These are phyloP conservation scores for Mortierella sp. DNA, from an alignment of 371 early-diverging fungal genomes.

Conservation along the genomic window DNA sequence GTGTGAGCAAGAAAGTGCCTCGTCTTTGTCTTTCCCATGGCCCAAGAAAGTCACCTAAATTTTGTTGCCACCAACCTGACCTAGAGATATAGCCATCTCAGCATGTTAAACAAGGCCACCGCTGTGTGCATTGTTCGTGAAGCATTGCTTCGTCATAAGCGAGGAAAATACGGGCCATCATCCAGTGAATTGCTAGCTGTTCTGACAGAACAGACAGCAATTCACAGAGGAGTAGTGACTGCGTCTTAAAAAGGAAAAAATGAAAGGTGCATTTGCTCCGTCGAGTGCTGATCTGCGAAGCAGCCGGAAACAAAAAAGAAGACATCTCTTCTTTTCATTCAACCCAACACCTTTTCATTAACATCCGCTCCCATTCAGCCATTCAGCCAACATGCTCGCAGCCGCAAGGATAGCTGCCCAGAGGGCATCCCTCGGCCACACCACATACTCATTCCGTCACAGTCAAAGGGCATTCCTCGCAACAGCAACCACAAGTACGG, in stretches of 20 bases:
- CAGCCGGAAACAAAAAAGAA: not conserved
- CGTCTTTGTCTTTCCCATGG: not conserved
- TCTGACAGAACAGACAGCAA: too few species aligned
- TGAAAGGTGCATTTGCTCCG: not conserved
- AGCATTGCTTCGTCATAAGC: too few species aligned
- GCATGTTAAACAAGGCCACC: not conserved
- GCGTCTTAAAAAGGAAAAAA: constrained; percentile 5
- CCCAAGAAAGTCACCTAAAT: not conserved
- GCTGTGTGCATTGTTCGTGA: too few species aligned
- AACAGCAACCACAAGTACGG: constrained; percentile 28
- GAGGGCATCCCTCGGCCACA: constrained; percentile 22
- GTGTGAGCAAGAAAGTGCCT: not conserved
- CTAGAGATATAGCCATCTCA: too few species aligned
- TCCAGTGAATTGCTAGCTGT: too few species aligned
- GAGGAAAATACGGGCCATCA: too few species aligned
- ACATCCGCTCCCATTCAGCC: not conserved
- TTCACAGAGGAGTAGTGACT: too few species aligned
- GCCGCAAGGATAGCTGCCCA: constrained; percentile 45
- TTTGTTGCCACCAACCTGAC: not conserved
- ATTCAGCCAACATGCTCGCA: constrained; percentile 46
- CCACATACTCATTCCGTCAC: constrained; percentile 27
- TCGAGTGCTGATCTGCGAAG: not conserved
- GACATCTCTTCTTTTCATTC: not conserved
- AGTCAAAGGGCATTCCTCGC: constrained; percentile 46
- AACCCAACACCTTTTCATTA: not conserved